Percentiles rank a stretch among this genome's conserved stretches.
phyloP scores from a whole-genome alignment of 306 rosid species.

The Quercus dentata region DNA sequence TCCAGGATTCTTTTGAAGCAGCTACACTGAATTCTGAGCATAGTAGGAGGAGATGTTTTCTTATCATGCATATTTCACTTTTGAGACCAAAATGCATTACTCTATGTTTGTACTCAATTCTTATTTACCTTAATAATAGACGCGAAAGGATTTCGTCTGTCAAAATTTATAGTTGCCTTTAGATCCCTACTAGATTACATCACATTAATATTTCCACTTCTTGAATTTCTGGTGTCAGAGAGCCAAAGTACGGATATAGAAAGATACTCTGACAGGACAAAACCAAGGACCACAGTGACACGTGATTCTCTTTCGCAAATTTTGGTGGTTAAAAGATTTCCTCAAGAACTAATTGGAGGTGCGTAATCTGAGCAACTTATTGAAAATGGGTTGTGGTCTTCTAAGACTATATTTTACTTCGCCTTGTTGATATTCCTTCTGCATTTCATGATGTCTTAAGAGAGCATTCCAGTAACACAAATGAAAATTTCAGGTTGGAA shows the following conservation, averaged over 20 bases:
- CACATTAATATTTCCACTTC: background rate
- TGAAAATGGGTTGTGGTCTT: constrained; percentile 10
- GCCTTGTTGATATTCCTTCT: constrained; percentile 1
- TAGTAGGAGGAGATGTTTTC: too few species aligned
- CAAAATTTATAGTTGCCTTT: background rate
- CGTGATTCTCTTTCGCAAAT: constrained; percentile 60
- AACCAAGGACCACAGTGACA: constrained; percentile 15
- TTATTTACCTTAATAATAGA: too few species aligned
- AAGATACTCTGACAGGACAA: constrained; percentile 44
- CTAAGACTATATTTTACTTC: constrained; percentile 6
- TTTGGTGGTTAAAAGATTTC: constrained; percentile 39
- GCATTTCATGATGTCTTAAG: constrained; percentile 1
- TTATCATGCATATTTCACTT: too few species aligned
- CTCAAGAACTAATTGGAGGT: constrained; percentile 61
- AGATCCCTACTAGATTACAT: background rate
- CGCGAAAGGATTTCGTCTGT: too few species aligned
- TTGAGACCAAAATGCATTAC: too few species aligned
- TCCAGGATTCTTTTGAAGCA: too few species aligned
- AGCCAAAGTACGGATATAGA: constrained; percentile 33
- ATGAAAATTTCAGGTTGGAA: constrained; percentile 42
- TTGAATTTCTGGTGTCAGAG: constrained; percentile 38
- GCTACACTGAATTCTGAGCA: too few species aligned
- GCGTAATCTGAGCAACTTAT: constrained; percentile 14
- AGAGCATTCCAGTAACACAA: constrained; percentile 4
- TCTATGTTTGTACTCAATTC: too few species aligned